Evolutionary conservation across 352 stramenopile species (phyloP).

Genomic region (Phytophthora colocasiae): DNA sequence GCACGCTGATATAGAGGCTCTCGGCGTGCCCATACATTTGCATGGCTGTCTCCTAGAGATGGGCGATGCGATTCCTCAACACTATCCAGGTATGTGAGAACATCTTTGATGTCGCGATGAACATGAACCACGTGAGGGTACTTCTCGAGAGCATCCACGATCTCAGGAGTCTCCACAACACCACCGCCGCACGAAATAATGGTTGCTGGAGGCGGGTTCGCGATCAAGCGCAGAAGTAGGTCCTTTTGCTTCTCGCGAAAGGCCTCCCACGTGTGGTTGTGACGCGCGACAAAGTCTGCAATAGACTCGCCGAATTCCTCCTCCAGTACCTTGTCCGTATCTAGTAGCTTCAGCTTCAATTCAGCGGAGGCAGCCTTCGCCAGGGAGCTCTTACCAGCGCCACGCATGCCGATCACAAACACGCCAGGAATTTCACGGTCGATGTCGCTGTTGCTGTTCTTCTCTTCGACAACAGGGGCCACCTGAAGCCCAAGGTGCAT

Average conservation of each 20-base stretch:
- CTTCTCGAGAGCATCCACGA: conserved; percentile 65
- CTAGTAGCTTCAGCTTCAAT: conserved; percentile 69
- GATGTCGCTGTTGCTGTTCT: conserved; percentile 11
- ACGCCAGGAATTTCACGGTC: conserved; percentile 46
- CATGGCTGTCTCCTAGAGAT: conserved; percentile 67
- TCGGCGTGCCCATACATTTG: conserved; percentile 63
- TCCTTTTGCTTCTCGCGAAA: conserved; percentile 77
- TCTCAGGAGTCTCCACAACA: conserved; percentile 76
- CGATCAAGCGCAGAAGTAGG: conserved; percentile 66
- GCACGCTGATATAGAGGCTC: conserved; percentile 62
- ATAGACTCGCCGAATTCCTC: conserved; percentile 74
- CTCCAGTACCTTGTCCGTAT: conserved; percentile 83
- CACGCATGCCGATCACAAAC: conserved; percentile 90
- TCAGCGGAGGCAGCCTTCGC: conserved; percentile 52
- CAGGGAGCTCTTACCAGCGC: conserved; percentile 86
- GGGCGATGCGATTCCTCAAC: conserved; percentile 57
- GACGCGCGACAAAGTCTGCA: conserved; percentile 65
- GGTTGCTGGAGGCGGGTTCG: conserved; percentile 61
- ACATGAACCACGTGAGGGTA: conserved; percentile 81
- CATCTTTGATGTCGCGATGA: conserved; percentile 72
- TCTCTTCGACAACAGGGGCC: conserved; percentile 46
- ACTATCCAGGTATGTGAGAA: conserved; percentile 66
- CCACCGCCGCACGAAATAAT: conserved; percentile 88
- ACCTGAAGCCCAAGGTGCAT: conserved; percentile 71
- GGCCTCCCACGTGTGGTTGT: conserved; percentile 73